A percentile compares a stretch with the other conserved stretches of the same genome.
phyloP scores from a whole-genome alignment of 148 eudicot species.

The Spergularia bocconei region DNA sequence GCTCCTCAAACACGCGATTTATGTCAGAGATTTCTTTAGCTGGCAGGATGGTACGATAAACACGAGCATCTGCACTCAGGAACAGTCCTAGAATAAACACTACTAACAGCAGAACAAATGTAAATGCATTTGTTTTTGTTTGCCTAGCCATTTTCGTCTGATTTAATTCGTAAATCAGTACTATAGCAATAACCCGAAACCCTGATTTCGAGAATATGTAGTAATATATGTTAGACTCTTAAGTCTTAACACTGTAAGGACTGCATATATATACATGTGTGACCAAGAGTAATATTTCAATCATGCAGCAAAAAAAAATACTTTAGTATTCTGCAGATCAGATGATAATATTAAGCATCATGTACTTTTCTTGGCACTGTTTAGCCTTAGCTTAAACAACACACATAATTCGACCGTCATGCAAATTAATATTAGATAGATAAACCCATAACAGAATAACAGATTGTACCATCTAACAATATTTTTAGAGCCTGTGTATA shows the following conservation, averaged over 20 bases:
- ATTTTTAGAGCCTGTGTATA: not conserved
- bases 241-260: not conserved
- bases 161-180: not conserved
- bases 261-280: slow-evolving; percentile 1
- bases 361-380: not conserved
- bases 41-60: slow-evolving; percentile 10
- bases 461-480: not conserved
- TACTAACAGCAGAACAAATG: not conserved
- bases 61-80: slow-evolving; percentile 20
- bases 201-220: not conserved
- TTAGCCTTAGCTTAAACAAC: not conserved
- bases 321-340: not conserved
- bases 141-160: slow-evolving; percentile 15
- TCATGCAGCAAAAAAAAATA: not conserved
- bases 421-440: not conserved
- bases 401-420: not conserved
- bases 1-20: slow-evolving; percentile 19
- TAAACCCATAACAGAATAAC: not conserved
- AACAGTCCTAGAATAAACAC: not conserved
- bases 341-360: not conserved
- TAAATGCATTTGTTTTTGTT: slow-evolving; percentile 17
- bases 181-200: not conserved
- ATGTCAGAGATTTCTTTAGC: not conserved
- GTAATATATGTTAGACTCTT: too few species aligned
- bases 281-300: not conserved